Evolutionary conservation across 208 protist genomes (phyloP).

Genomic region (Wallacemonas sp.): DNA sequence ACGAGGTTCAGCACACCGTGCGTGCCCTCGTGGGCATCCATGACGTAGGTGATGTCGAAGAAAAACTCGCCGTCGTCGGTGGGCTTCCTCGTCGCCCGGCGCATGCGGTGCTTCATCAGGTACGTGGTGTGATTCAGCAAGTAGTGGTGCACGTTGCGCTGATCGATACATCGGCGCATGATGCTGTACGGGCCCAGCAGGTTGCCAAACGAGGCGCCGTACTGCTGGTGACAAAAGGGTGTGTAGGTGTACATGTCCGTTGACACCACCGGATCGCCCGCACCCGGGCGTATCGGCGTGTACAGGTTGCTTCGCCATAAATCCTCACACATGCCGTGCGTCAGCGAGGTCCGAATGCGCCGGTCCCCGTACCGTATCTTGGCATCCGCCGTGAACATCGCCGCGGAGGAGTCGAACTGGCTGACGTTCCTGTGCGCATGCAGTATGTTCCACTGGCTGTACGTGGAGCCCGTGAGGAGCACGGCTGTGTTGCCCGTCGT

Average conservation of each 20-base stretch:
- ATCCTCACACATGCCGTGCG: slow-evolving; percentile 29
- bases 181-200: slow-evolving; percentile 70
- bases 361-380: slow-evolving; percentile 49
- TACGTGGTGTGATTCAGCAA: slow-evolving; percentile 51
- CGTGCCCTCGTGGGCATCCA: slow-evolving; percentile 69
- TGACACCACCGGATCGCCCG: slow-evolving; percentile 14
- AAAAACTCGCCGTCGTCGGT: slow-evolving; percentile 32
- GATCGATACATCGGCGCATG: slow-evolving; percentile 51
- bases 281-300: slow-evolving; percentile 4
- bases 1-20: slow-evolving; percentile 49
- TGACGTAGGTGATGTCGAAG: slow-evolving; percentile 57
- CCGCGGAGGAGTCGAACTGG: slow-evolving; percentile 13
- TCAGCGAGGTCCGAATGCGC: slow-evolving; percentile 25
- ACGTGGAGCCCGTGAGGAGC: slow-evolving; percentile 23
- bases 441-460: not conserved
- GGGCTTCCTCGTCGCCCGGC: not conserved
- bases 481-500: slow-evolving; percentile 28
- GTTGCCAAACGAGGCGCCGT: slow-evolving; percentile 43
- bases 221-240: slow-evolving; percentile 66
- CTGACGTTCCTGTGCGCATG: not conserved
- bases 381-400: slow-evolving; percentile 19
- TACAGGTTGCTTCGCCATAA: slow-evolving; percentile 2
- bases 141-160: slow-evolving; percentile 53
- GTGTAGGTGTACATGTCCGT: slow-evolving; percentile 59
- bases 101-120: slow-evolving; percentile 39